phyloP scores from a whole-genome alignment of 2,329 filamentous ascomycete genomes.

The Xylaria sp. region DNA sequence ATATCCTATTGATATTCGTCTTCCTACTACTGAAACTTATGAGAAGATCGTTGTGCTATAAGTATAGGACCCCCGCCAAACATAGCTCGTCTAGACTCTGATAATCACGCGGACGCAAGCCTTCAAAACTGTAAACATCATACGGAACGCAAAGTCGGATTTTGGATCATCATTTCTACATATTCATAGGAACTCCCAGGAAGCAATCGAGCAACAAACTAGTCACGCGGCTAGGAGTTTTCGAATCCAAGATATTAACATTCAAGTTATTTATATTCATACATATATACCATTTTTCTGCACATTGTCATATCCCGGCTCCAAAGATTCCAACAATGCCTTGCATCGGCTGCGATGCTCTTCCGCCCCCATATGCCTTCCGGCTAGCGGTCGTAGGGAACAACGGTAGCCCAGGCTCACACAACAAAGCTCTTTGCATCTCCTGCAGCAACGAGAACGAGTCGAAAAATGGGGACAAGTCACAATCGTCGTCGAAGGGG shows the following conservation, averaged over 20 bases:
- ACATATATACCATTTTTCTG: too few species aligned
- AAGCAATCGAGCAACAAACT: neutral
- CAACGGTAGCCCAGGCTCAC: conserved; percentile 13
- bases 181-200: neutral
- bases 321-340: conserved; percentile 22
- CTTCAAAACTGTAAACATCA: neutral
- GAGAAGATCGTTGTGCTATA: neutral
- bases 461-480: conserved; percentile 9
- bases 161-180: neutral
- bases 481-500: conserved; percentile 4
- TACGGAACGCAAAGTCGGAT: neutral
- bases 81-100: neutral
- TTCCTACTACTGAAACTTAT: conserved; percentile 1
- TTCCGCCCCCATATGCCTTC: conserved; percentile 33
- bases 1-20: neutral
- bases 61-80: conserved; percentile 2
- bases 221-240: too few species aligned
- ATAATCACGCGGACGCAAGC: neutral
- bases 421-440: conserved; percentile 27
- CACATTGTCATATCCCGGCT: neutral
- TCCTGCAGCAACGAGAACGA: conserved; percentile 15
- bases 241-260: too few species aligned
- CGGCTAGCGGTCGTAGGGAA: conserved; percentile 24
- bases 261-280: too few species aligned
- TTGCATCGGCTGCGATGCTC: conserved; percentile 30